phyloP scores from a whole-genome alignment of 306 rosid genomes.

The Cucumis sativus region Cucumber_9930_V3 NC_026657.2:24132501-24133000 shows the following conservation, averaged over 20 bases:
- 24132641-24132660: constrained; percentile 10
- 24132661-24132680: constrained; percentile 95
- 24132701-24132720: constrained; percentile 62
- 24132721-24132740: constrained; percentile 86
- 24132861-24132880: not conserved
- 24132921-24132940: not conserved
- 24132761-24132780: constrained; percentile 30
- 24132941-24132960: not conserved
- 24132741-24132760: constrained; percentile 56
- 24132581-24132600: too few relatives aligned
- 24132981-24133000: not conserved
- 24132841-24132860: not conserved
- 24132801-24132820: not conserved
- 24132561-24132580: too few relatives aligned
- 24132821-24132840: not conserved
- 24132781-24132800: constrained; percentile 7
- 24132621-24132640: not conserved
- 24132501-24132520: too few relatives aligned
- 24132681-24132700: constrained; percentile 80
- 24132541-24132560: too few relatives aligned
- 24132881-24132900: not conserved
- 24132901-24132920: not conserved
- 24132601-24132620: not conserved
- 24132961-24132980: not conserved
- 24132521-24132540: too few relatives aligned